Evolutionary conservation across 768 basidiomycete genomes (phyloP).

Genomic region (Brasilioporus rufonigricans): DNA sequence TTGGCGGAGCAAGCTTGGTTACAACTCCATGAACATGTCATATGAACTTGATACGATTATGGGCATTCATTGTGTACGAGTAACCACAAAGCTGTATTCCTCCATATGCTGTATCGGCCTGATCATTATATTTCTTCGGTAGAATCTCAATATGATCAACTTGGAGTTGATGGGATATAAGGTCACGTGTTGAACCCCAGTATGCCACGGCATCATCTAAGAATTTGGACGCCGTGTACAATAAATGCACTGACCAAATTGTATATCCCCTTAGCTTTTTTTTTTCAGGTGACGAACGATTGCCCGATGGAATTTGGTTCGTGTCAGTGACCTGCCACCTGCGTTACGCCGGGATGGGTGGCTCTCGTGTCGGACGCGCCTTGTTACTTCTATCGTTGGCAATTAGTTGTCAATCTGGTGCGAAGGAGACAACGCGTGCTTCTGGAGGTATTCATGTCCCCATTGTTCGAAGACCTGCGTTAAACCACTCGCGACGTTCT

Average conservation of each 20-base stretch:
- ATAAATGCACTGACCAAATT: not conserved
- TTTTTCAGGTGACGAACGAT: not conserved
- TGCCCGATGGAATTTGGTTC: not conserved
- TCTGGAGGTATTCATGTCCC: slow-evolving; percentile 27
- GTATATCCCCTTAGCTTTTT: not conserved
- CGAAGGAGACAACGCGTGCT: slow-evolving; percentile 1
- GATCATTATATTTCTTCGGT: not conserved
- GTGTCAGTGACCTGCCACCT: not conserved
- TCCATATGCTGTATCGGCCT: slow-evolving; percentile 9
- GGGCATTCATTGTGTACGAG: slow-evolving; percentile 16
- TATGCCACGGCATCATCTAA: not conserved
- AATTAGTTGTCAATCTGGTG: not conserved
- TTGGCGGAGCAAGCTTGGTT: slow-evolving; percentile 22
- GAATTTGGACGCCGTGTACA: not conserved
- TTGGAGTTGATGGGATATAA: not conserved
- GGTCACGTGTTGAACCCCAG: slow-evolving; percentile 11
- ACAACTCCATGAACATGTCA: slow-evolving; percentile 24
- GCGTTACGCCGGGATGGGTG: slow-evolving; percentile 10
- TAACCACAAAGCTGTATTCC: slow-evolving; percentile 7
- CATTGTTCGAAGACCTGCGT: slow-evolving; percentile 9
- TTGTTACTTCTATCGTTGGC: slow-evolving; percentile 7
- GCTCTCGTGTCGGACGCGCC: slow-evolving; percentile 3
- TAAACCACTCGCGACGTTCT: slow-evolving; percentile 6
- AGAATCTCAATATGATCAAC: not conserved
- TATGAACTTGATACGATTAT: not conserved